Base-by-base conservation (phyloP, 192 early-diverging fungal species). In the Endogone sp. region DNA sequence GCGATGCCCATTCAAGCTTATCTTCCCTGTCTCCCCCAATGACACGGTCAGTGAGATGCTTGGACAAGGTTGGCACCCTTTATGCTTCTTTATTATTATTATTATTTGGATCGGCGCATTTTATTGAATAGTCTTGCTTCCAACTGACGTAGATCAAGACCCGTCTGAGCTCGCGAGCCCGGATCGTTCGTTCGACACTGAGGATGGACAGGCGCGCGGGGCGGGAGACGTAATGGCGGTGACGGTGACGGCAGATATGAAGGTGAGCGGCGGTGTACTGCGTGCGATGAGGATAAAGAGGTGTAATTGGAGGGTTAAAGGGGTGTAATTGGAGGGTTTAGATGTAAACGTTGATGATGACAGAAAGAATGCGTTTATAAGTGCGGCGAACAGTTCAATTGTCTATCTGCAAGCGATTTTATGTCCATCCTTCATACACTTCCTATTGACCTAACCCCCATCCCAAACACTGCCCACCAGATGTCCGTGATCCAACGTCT, bases 1-100 rank as follows among this genome's bases (percentile, higher is more conserved):
- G 54, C 68, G 83, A 62, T 86, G 85, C 57, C 85, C 85, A 6
- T 86, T 79, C 62, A 62, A 79, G 32, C 31, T 86, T 16, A 60
- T 81, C 24, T 71, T 83, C 28, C 69, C 82, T 0, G 67, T 49
- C 9, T 49, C 37, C 9, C 37, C 67, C n/a, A 72, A 71, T 16
- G 29, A 27, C 37, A 32, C 3, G 21, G 25, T 65, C n/a, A 67
- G 4, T 60, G 3, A 16, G 24, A 37, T 44, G 60, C 29, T 0
- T 2, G n/a, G n/a, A 29, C 66, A 65, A 49, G 37, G 37, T 49
- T 16, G 9, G 37, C 16, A 10, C 30, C 70, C 20, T 44, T 64
- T 3, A 69, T 22, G n/a, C 30, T 16, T 49, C 16, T 49, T 16
- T 16, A 49, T 11, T 49, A 11, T 49, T 49, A 16, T 49, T 49